Base-by-base conservation (phyloP, 2,329 filamentous ascomycete genomes). In the Colletotrichum zoysiae region DNA sequence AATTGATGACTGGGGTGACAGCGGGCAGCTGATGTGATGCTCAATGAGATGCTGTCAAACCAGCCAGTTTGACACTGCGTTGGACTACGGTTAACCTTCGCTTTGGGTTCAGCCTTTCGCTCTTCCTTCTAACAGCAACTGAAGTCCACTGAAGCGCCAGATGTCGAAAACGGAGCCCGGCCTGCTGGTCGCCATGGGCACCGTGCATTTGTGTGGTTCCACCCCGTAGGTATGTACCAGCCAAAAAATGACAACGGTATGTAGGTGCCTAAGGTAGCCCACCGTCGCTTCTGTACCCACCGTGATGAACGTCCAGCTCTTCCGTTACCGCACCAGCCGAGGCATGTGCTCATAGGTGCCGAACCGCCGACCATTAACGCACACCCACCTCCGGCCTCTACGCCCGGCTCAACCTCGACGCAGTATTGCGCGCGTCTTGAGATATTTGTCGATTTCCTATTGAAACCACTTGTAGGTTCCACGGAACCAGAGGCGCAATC, bases 291-390 rank as follows among this genome's bases (percentile, higher is more conserved):
- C 46, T 48, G 9, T 48, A 48, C 14, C 23, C 23, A 30, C 68
- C 58, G 42, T 58, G 51, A 53, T 33, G 65, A 63, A 68, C 62
- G 67, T 48, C 30, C 55, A 56, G 35, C 65, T 56, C 55, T 42
- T 64, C 63, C 70, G 62, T 67, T 66, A 67, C 46, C 44, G 55
- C 55, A 20, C 62, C 64, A 71, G 61, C 73, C 73, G 73, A 74
- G 73, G 73, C 73, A 74, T 74, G 71, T 74, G 73, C 67, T 67
- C 60, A 61, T 60, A 69, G 46, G 53, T 71, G 38, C 65, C 70
- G 70, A 70, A 38, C 48, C 70, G 48, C 48, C 67, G 55, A 66
- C 40, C n/a, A 60, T 65, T 53, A 38, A 46, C 51, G 35, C 44
- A 50, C 42, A 46, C 42, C 65, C 48, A 60, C 48, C 53, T 55